These are phyloP conservation scores for Naegleria gruberi DNA, from an alignment of 208 protist genomes.

Conservation along the genomic window DNA sequence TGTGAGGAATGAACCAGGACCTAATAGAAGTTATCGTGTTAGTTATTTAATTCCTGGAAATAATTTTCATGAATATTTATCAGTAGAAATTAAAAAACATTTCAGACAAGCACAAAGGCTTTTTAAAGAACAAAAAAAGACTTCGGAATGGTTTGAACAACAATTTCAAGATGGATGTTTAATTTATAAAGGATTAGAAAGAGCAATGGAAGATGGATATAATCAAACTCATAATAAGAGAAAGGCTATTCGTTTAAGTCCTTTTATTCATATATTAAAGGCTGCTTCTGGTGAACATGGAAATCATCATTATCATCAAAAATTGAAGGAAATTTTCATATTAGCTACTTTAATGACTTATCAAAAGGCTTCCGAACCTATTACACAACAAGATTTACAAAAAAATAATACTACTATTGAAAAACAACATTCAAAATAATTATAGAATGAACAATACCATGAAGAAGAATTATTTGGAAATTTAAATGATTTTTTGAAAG, in stretches of 20 bases:
- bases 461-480: no score
- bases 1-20: neutral
- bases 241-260: neutral
- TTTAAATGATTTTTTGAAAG: no score
- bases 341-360: neutral
- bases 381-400: no score
- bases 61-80: neutral
- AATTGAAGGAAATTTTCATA: neutral
- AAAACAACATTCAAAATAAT: no score
- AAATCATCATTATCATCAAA: constrained; percentile 3
- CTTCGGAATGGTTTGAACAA: neutral
- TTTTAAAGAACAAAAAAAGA: neutral
- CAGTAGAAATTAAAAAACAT: neutral
- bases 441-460: no score
- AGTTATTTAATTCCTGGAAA: neutral
- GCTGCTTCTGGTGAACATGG: neutral
- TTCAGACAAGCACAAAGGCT: neutral
- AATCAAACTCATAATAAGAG: neutral
- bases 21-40: neutral
- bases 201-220: neutral
- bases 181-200: neutral
- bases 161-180: neutral
- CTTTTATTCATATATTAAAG: neutral
- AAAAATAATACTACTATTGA: no score
- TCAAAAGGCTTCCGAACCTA: neutral